These are phyloP conservation scores for Apiospora marii DNA, from an alignment of 2,329 filamentous ascomycete species.

Conservation along the genomic window DNA sequence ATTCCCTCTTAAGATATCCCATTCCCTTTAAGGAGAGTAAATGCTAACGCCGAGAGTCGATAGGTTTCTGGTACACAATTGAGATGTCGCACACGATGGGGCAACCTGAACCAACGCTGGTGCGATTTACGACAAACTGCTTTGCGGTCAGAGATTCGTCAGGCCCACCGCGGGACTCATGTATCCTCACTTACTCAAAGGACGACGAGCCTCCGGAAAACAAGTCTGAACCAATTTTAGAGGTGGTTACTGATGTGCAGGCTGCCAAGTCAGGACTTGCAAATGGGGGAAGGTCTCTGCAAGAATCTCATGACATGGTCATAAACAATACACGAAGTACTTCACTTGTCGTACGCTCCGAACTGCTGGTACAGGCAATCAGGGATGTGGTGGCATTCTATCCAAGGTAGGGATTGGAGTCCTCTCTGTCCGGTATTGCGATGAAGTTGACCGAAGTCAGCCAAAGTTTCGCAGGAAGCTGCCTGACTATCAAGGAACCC, in stretches of 20 bases:
- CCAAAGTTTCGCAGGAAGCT: background rate
- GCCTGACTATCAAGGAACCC: background rate
- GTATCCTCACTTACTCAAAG: background rate
- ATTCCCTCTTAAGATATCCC: too few species aligned
- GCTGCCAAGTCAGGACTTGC: background rate
- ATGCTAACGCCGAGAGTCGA: too few species aligned
- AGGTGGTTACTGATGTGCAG: background rate
- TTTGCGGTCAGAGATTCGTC: background rate
- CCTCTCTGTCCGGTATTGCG: background rate
- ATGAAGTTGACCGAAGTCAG: background rate
- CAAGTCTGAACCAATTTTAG: background rate
- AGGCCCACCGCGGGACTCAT: background rate
- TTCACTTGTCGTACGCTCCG: background rate
- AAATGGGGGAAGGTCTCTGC: background rate
- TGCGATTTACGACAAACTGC: background rate
- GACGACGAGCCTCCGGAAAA: background rate
- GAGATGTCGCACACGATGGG: background rate
- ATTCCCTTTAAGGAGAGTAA: too few species aligned
- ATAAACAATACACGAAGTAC: background rate
- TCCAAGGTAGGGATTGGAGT: background rate
- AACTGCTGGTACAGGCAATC: background rate
- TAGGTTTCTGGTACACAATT: too few species aligned
- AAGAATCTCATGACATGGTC: background rate
- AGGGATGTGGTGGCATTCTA: background rate
- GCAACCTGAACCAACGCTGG: background rate